These are phyloP conservation scores for Zarea fungicola DNA, from an alignment of 2,329 filamentous ascomycete species.

Conservation along the genomic window DNA sequence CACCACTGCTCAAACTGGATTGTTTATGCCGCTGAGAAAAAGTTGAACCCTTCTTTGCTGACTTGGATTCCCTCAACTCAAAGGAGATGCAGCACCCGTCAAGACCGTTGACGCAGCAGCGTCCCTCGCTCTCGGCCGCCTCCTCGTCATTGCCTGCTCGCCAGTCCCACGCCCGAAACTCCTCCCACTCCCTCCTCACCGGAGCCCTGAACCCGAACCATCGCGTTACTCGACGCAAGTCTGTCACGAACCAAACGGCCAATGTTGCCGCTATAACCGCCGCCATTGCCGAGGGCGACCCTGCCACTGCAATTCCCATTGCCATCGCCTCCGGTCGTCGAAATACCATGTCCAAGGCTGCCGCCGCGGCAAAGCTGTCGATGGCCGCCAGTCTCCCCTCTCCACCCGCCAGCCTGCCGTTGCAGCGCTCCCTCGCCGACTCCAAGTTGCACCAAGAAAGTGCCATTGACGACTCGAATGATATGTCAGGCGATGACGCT, in stretches of 20 bases:
- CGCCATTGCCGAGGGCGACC: slow-evolving; percentile 63
- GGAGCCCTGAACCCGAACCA: slow-evolving; percentile 74
- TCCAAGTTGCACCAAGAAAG: slow-evolving; percentile 51
- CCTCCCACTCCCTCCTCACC: slow-evolving; percentile 76
- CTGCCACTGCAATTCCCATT: slow-evolving; percentile 51
- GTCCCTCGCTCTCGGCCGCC: slow-evolving; percentile 53
- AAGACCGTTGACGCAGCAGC: slow-evolving; percentile 61
- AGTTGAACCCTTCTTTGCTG: slow-evolving; percentile 23
- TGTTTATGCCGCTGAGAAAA: slow-evolving; percentile 21
- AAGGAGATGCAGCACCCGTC: slow-evolving; percentile 62
- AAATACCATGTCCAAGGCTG: slow-evolving; percentile 63
- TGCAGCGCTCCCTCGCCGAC: slow-evolving; percentile 46
- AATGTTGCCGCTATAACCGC: slow-evolving; percentile 73
- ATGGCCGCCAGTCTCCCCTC: slow-evolving; percentile 54
- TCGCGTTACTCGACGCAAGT: slow-evolving; percentile 89
- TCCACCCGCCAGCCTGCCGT: slow-evolving; percentile 64
- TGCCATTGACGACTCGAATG: slow-evolving; percentile 67
- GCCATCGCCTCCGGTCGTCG: slow-evolving; percentile 52
- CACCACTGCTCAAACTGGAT: slow-evolving; percentile 16
- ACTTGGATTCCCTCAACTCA: slow-evolving; percentile 25
- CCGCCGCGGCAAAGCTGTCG: slow-evolving; percentile 45
- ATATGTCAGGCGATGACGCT: slow-evolving; percentile 51
- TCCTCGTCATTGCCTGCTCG: slow-evolving; percentile 54
- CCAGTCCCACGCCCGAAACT: slow-evolving; percentile 64
- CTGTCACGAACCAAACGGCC: slow-evolving; percentile 69